Conservation (phyloP, 139 green algal genomes). For the Picochlorum costavermella region DNA sequence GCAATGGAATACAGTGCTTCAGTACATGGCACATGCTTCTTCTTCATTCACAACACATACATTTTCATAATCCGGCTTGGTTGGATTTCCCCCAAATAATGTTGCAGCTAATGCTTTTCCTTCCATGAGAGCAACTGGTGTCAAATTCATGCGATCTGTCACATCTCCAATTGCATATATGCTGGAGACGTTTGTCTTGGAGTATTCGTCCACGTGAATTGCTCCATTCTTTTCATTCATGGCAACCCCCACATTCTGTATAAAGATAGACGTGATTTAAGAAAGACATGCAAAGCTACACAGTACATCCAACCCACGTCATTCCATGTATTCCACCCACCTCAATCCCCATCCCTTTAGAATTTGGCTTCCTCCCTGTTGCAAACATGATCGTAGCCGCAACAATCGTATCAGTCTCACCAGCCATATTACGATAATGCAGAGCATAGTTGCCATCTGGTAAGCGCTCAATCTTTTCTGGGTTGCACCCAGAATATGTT, state of each 20-base stretch:
- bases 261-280: neutral
- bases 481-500: conserved; percentile 22
- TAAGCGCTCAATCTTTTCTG: conserved; percentile 7
- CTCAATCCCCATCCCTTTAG: conserved; percentile 57
- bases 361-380: conserved; percentile 78
- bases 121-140: conserved; percentile 84
- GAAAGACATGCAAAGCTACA: no score
- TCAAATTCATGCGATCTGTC: conserved; percentile 80
- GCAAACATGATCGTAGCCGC: conserved; percentile 42
- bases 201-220: conserved; percentile 86
- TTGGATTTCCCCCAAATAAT: conserved; percentile 59
- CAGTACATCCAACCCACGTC: no score
- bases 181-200: conserved; percentile 50
- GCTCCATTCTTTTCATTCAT: conserved; percentile 41
- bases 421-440: conserved; percentile 7
- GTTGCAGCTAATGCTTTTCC: conserved; percentile 85
- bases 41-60: conserved; percentile 17
- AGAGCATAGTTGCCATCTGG: conserved; percentile 11
- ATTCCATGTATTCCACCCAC: neutral
- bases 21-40: conserved; percentile 8
- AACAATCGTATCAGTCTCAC: neutral
- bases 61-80: conserved; percentile 69
- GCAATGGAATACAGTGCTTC: neutral
- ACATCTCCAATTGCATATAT: conserved; percentile 96
- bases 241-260: conserved; percentile 48